Conservation (phyloP, 192 early-diverging fungal species). For the Entomortierella lignicola region DNA sequence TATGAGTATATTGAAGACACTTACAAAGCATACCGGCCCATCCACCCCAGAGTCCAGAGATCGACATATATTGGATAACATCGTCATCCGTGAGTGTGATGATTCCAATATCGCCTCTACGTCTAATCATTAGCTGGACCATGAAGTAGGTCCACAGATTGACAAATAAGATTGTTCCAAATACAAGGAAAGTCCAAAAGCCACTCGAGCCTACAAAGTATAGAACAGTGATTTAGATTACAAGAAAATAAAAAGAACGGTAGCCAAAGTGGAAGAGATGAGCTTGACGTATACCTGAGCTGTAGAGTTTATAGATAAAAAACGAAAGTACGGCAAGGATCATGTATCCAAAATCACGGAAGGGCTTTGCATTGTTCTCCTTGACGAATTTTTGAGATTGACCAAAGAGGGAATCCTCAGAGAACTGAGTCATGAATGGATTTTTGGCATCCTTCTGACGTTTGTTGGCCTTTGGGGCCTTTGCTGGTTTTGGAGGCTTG, state of each 20-base stretch:
- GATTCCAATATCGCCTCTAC: conserved; percentile 42
- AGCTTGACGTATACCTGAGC: too few species aligned
- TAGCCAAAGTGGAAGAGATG: too few species aligned
- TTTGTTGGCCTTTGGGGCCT: conserved; percentile 39
- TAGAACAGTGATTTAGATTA: too few species aligned
- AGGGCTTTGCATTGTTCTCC: conserved; percentile 40
- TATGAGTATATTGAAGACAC: background rate
- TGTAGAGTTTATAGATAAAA: conserved; percentile 38
- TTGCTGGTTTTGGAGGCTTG: conserved; percentile 41
- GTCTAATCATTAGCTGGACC: conserved; percentile 20
- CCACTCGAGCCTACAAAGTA: background rate
- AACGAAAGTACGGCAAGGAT: conserved; percentile 12
- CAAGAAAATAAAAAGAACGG: too few species aligned
- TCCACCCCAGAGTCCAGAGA: conserved; percentile 44
- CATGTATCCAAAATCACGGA: conserved; percentile 39
- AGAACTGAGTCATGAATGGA: conserved; percentile 8
- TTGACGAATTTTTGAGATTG: conserved; percentile 41
- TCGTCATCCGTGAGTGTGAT: conserved; percentile 30
- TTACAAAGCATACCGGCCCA: conserved; percentile 44
- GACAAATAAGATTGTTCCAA: conserved; percentile 16
- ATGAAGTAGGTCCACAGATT: conserved; percentile 48
- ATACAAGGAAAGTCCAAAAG: conserved; percentile 34
- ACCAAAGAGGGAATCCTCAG: conserved; percentile 24
- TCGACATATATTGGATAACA: conserved; percentile 24
- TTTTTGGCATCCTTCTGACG: background rate